Conservation (phyloP, 78 protist genomes). For the Monosiga brevicollis region DNA sequence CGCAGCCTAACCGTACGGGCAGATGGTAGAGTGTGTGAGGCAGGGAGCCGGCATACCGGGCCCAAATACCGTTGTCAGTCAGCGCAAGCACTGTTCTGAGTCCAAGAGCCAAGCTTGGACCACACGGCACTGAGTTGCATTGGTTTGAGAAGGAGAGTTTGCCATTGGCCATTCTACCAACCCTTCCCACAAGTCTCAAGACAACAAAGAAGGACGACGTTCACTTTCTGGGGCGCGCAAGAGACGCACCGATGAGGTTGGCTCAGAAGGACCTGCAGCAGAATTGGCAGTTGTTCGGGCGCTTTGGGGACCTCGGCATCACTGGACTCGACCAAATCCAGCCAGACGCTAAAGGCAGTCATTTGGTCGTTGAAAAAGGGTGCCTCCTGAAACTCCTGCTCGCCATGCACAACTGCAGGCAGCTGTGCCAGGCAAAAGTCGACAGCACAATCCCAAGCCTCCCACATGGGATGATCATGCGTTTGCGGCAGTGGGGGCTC, state of each 20-base stretch:
- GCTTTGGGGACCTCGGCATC: conserved; percentile 18
- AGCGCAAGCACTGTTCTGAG: too few relatives aligned
- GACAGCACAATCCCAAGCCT: conserved; percentile 87
- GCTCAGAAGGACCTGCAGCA: conserved; percentile 81
- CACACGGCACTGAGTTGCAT: too few relatives aligned
- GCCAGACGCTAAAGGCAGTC: conserved; percentile 90
- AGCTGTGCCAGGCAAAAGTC: conserved; percentile 76
- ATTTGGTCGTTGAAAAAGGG: conserved; percentile 88
- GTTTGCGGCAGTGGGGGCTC: conserved; percentile 83
- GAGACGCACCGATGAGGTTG: conserved; percentile 89
- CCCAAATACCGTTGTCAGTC: too few relatives aligned
- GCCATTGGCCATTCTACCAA: too few relatives aligned
- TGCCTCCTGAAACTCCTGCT: not conserved
- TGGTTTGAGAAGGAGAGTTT: too few relatives aligned
- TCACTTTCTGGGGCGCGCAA: too few relatives aligned
- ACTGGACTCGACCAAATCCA: conserved; percentile 80
- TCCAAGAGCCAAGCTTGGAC: too few relatives aligned
- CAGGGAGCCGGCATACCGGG: too few relatives aligned
- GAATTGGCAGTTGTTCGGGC: conserved; percentile 93
- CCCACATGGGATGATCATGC: conserved; percentile 71
- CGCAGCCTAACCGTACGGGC: too few relatives aligned
- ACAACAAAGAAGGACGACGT: too few relatives aligned
- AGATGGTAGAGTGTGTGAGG: too few relatives aligned
- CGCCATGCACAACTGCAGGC: not conserved
- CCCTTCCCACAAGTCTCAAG: too few relatives aligned